A percentile compares a stretch with the other conserved stretches of the same genome.
These are phyloP conservation scores for Phaeophleospora eucalypticola DNA, from an alignment of 2,329 filamentous ascomycete genomes.

Conservation along the genomic window DNA sequence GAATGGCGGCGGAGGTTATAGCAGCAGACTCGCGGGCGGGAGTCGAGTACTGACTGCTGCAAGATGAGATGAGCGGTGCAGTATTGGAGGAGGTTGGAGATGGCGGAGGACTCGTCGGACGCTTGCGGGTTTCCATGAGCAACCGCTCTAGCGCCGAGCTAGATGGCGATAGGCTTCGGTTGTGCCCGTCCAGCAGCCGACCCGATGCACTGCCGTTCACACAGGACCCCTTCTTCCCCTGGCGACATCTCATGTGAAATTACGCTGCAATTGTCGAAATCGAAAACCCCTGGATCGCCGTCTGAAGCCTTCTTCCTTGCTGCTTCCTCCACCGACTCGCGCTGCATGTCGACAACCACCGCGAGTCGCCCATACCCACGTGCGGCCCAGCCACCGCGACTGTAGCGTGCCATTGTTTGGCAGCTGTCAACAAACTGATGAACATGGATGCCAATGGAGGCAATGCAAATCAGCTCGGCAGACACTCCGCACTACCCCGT, in stretches of 20 bases:
- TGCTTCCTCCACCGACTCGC: not conserved
- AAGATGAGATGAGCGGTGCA: not conserved
- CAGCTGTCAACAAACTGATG: not conserved
- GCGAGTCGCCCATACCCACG: not conserved
- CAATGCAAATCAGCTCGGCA: not conserved
- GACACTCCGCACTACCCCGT: slow-evolving; percentile 4
- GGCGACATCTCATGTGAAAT: too few relatives aligned
- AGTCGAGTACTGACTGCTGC: not conserved
- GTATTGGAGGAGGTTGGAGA: not conserved
- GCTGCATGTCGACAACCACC: not conserved
- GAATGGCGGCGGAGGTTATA: not conserved
- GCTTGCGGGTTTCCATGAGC: too few relatives aligned
- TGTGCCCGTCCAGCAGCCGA: too few relatives aligned
- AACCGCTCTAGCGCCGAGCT: too few relatives aligned
- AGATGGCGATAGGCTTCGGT: too few relatives aligned
- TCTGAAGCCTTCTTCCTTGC: not conserved
- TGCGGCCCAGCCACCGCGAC: not conserved
- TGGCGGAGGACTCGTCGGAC: too few relatives aligned
- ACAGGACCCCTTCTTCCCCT: too few relatives aligned
- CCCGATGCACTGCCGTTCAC: too few relatives aligned
- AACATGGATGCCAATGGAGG: slow-evolving; percentile 4
- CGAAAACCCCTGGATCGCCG: too few relatives aligned
- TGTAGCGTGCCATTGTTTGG: not conserved
- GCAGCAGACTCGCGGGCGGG: too few relatives aligned
- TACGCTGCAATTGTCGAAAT: too few relatives aligned